Evolutionary conservation across 345 rosid genomes (phyloP).

Genomic region (Syzygium oleosum): DNA sequence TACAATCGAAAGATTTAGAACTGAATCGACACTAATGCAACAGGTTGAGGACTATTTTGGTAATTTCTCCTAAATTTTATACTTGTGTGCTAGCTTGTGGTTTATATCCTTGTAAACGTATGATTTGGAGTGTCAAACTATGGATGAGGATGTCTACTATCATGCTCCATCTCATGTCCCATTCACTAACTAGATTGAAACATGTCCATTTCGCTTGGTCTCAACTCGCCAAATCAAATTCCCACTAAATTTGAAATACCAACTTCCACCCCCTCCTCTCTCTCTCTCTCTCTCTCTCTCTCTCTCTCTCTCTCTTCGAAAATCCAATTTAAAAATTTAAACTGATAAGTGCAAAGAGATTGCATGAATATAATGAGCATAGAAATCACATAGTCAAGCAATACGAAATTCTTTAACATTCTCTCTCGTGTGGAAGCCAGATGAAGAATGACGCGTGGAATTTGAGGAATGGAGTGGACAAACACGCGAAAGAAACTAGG

Average conservation of each 20-base stretch:
- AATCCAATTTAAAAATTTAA: background rate
- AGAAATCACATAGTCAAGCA: background rate
- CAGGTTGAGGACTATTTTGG: no score
- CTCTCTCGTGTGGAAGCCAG: background rate
- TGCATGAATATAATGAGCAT: background rate
- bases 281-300: background rate
- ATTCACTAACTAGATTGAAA: background rate
- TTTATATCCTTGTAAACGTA: background rate
- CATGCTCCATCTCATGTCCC: background rate
- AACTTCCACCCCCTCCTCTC: background rate
- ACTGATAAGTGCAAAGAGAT: accelerated
- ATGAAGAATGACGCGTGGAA: background rate
- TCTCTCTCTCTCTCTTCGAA: no score
- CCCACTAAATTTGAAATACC: background rate
- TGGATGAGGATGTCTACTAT: background rate
- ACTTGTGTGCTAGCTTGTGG: background rate
- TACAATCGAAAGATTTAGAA: no score
- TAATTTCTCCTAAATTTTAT: background rate
- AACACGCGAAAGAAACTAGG: background rate
- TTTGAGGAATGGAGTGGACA: background rate
- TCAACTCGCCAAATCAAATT: background rate
- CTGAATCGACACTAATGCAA: no score
- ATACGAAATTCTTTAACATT: background rate
- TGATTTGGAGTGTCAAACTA: background rate
- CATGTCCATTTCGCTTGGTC: background rate